These are phyloP conservation scores for Seiridium cupressi DNA, from an alignment of 2,329 filamentous ascomycete species.

Conservation along the genomic window DNA sequence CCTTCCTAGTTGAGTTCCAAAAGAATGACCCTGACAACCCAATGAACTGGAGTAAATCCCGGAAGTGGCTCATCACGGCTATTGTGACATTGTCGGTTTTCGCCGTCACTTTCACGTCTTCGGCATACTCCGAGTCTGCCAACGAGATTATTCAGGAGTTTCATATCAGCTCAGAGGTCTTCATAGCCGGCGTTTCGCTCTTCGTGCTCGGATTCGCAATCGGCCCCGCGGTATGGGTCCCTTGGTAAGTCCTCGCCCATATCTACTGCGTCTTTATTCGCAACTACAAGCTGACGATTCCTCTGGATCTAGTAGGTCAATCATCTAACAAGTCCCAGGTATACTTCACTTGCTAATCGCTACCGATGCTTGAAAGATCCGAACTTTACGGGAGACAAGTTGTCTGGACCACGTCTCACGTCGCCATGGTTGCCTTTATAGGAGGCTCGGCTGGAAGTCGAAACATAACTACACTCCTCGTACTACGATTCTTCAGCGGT, in stretches of 20 bases:
- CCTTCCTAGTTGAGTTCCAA: constrained; percentile 51
- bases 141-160: constrained; percentile 43
- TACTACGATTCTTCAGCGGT: constrained; percentile 60
- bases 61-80: constrained; percentile 50
- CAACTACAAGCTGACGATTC: no score
- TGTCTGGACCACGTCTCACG: constrained; percentile 49
- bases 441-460: constrained; percentile 49
- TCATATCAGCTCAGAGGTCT: constrained; percentile 41
- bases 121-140: constrained; percentile 39
- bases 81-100: constrained; percentile 49
- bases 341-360: no score
- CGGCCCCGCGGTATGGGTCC: constrained; percentile 60
- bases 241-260: constrained; percentile 24
- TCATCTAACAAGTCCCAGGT: no score
- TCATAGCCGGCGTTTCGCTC: constrained; percentile 47
- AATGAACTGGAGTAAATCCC: constrained; percentile 40
- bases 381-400: constrained; percentile 55
- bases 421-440: constrained; percentile 53
- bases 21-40: constrained; percentile 52
- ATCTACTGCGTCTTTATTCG: no score
- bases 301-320: no score
- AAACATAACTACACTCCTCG: constrained; percentile 51
- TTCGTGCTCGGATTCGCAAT: constrained; percentile 50
- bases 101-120: constrained; percentile 50
- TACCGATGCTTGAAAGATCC: not conserved